Percentiles rank a stretch among this genome's conserved stretches.
phyloP scores from a whole-genome alignment of 2,329 filamentous ascomycete species.

The Pestalotiopsis sp. region DNA sequence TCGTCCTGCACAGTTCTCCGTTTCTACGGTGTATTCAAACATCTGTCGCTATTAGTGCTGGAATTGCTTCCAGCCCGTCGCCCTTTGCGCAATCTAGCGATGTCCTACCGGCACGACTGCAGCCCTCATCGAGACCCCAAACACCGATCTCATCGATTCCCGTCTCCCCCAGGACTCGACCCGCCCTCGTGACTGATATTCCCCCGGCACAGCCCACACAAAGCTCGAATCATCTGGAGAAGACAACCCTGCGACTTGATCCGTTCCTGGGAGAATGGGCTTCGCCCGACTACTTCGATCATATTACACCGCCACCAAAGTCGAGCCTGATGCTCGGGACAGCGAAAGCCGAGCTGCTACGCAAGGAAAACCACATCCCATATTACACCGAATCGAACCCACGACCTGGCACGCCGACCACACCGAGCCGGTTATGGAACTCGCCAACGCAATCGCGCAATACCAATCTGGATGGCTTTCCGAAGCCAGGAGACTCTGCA shows the following conservation, averaged over 20 bases:
- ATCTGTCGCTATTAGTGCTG: conserved; percentile 83
- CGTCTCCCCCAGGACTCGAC: conserved; percentile 19
- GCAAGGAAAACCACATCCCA: conserved; percentile 68
- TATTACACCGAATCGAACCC: conserved; percentile 41
- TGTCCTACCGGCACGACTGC: conserved; percentile 26
- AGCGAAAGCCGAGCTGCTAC: conserved; percentile 85
- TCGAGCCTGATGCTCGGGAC: conserved; percentile 85
- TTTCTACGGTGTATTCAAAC: conserved; percentile 94
- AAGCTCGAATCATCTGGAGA: conserved; percentile 41
- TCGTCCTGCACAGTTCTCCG: conserved; percentile 91
- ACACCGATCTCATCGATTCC: conserved; percentile 22
- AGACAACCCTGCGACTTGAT: conserved; percentile 76
- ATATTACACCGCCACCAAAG: conserved; percentile 85
- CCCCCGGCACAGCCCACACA: conserved; percentile 25
- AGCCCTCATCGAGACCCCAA: conserved; percentile 22
- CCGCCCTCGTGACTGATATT: conserved; percentile 20
- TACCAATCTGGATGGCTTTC: conserved; percentile 5
- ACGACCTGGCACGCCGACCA: conserved; percentile 25
- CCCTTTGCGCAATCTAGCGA: conserved; percentile 28
- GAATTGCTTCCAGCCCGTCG: conserved; percentile 68
- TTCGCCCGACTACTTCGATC: conserved; percentile 88
- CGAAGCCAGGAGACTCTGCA: conserved; percentile 8
- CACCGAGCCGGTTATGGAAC: conserved; percentile 42
- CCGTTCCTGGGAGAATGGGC: conserved; percentile 96
- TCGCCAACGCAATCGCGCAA: conserved; percentile 23